Conservation (phyloP, 257 asterid species). For the Thymus mandschuricus region DNA sequence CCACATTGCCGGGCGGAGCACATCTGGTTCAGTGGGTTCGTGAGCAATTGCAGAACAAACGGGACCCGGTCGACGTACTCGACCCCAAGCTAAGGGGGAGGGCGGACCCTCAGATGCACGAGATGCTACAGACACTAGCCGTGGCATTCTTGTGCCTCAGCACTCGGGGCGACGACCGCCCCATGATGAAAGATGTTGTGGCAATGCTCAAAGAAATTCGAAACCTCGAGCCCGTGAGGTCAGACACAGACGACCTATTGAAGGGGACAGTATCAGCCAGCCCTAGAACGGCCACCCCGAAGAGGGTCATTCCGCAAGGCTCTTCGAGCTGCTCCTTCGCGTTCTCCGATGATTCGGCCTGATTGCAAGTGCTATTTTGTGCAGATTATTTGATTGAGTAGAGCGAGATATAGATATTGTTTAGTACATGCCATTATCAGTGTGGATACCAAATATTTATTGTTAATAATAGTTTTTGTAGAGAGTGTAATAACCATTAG, state of each 20-base stretch:
- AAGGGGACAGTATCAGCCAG: slow-evolving; percentile 48
- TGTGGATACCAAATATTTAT: slow-evolving; percentile 35
- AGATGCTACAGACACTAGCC: slow-evolving; percentile 90
- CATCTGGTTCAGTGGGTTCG: slow-evolving; percentile 92
- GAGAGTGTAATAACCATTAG: slow-evolving; percentile 34
- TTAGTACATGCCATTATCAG: slow-evolving; percentile 21
- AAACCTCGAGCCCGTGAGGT: slow-evolving; percentile 52
- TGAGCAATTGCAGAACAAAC: slow-evolving; percentile 63
- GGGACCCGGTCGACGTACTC: slow-evolving; percentile 65
- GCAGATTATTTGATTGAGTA: slow-evolving; percentile 39
- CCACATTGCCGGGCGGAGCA: slow-evolving; percentile 84
- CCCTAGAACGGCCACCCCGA: slow-evolving; percentile 50
- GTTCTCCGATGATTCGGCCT: slow-evolving; percentile 78
- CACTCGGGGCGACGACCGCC: slow-evolving; percentile 71
- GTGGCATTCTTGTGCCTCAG: slow-evolving; percentile 87
- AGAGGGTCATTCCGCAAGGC: slow-evolving; percentile 55
- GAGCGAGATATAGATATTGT: slow-evolving; percentile 27
- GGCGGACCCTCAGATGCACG: slow-evolving; percentile 93
- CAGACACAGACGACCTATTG: slow-evolving; percentile 59
- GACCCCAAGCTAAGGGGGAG: slow-evolving; percentile 93
- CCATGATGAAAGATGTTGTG: slow-evolving; percentile 91
- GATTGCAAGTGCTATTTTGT: slow-evolving; percentile 27
- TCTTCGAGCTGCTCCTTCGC: slow-evolving; percentile 87
- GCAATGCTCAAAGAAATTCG: slow-evolving; percentile 92
- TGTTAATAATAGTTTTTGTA: slow-evolving; percentile 34